Evolutionary conservation across 2,329 filamentous ascomycete species (phyloP).

Genomic region (Ascochyta lentis): DNA sequence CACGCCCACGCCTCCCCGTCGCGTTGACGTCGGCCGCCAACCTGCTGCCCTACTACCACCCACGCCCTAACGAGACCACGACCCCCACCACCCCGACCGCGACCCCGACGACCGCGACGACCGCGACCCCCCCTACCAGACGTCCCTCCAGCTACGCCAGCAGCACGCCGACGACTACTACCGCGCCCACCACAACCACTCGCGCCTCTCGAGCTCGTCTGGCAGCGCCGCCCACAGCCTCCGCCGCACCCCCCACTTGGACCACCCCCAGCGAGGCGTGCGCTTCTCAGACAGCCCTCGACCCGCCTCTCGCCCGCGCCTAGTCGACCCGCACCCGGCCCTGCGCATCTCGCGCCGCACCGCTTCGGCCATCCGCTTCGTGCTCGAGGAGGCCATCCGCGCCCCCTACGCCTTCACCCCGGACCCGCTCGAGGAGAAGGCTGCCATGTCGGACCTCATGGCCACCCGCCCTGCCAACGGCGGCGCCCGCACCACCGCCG

Average conservation of each 20-base stretch:
- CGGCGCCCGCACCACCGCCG: slow-evolving; percentile 60
- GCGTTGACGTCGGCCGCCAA: slow-evolving; percentile 41
- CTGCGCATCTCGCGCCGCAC: slow-evolving; percentile 81
- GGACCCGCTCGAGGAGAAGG: slow-evolving; percentile 85
- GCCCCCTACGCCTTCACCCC: slow-evolving; percentile 82
- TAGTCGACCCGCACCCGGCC: slow-evolving; percentile 59
- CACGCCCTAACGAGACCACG: slow-evolving; percentile 49
- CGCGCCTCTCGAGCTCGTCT: slow-evolving; percentile 60
- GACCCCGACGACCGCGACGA: slow-evolving; percentile 40
- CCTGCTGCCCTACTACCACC: slow-evolving; percentile 34
- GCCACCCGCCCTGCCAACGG: slow-evolving; percentile 66
- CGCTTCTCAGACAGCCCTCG: slow-evolving; percentile 41
- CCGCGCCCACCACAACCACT: slow-evolving; percentile 45
- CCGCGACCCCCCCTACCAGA: slow-evolving; percentile 44
- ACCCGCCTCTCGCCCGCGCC: slow-evolving; percentile 40
- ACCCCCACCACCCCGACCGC: slow-evolving; percentile 38
- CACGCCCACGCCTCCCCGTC: slow-evolving; percentile 16
- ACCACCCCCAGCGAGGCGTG: slow-evolving; percentile 40
- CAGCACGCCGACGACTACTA: slow-evolving; percentile 48
- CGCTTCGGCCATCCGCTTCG: slow-evolving; percentile 88
- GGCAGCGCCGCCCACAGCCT: slow-evolving; percentile 58
- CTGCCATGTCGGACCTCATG: slow-evolving; percentile 86
- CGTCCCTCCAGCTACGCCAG: slow-evolving; percentile 53
- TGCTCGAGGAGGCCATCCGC: slow-evolving; percentile 88
- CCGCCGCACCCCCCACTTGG: slow-evolving; percentile 60